Base-by-base conservation (phyloP, 208 protist species). In the Angomonas desouzai region DNA sequence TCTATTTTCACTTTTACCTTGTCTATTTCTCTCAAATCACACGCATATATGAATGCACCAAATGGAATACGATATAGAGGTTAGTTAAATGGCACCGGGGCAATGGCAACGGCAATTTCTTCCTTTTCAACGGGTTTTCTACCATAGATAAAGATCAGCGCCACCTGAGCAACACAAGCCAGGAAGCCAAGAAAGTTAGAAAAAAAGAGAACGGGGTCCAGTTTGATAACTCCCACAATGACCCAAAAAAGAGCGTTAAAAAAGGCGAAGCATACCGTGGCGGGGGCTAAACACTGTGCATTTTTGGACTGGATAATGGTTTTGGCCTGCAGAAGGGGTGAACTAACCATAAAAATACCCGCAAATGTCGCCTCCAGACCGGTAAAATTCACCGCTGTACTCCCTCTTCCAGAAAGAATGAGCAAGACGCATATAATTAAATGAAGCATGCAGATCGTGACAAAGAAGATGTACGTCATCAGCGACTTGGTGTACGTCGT, bases 171-270 rank as follows among this genome's bases (percentile, higher is more conserved):
- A 11, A 47, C 49, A 40, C 67, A 79, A 22, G 78, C 70, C 7
- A 81, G 32, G 38, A 70, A 68, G 49, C 77, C 72, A 22, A 82
- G 65, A 47, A 56, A 7, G 62, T 84, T 81, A 28, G 77, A 68
- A 40, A 68, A 58, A 64, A 79, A 53, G 30, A 88, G 68, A 59
- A 88, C 83, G 4, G 58, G 49, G 57, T 88, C 77, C 2, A 55
- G 13, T 0, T 36, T 68, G 65, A 88, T 79, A 29, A 73, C 56
- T 16, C 77, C 81, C 0, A 72, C 75, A 58, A 88, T 76, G 16
- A 66, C 53, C 81, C 81, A 88, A 45, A 75, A 67, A 28, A 84
- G 64, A 0, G 74, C 79, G 64, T 88, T 88, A 45, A 79, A 72
- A 29, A 84, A 76, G 36, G 82, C 82, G 51, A 78, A 83, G 20